Base-by-base conservation (phyloP, 108 stramenopile species). In the Stephanodiscus triporus region DNA sequence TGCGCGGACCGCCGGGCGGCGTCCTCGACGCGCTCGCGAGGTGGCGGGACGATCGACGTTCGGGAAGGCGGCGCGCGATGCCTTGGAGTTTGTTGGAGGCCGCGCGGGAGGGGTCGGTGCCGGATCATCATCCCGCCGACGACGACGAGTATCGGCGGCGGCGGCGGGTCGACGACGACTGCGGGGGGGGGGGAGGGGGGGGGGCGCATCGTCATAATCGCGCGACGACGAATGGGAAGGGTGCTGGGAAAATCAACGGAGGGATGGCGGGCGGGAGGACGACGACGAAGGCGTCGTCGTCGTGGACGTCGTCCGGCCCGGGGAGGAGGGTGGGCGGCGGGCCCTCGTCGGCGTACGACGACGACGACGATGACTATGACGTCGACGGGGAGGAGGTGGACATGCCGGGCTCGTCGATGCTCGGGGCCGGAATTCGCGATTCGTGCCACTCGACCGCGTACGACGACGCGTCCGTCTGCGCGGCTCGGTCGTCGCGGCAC, bases 1-100 rank as follows among this genome's bases (percentile, higher is more conserved):
- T 5, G 32, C 32, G n/a, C 32, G 32, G 4, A 34, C 32, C 32
- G 4, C 32, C 32, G 32, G 32, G 32, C 4, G 32, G 32, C 32
- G 32, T 56, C 9, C 58, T 79, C 30, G 55, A 80, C 68, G 72
- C 56, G 26, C 60, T 83, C 1, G 47, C 76, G 9, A 36, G 56
- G 32, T 5, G 4, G 2, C 32, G 32, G 32, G 4, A 5, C 32
- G 32, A 2, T 2, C 32, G 32, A 5, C 32, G 32, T 2, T 16
- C 43, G 43, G 2, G 43, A 16, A 16, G 43, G 14, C 16, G 43
- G 43, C 10, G 40, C 47, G 19, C 6, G 11, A 37, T 74, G 56
- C 73, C 78, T 1, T 68, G 66, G 65, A 74, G 66, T 51, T 62
- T 79, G 17, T 40, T 79, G 62, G 80, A 64, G 30, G 78, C 78